Evolutionary conservation across 768 basidiomycete species (phyloP).

Genomic region (Royoungia palumana): DNA sequence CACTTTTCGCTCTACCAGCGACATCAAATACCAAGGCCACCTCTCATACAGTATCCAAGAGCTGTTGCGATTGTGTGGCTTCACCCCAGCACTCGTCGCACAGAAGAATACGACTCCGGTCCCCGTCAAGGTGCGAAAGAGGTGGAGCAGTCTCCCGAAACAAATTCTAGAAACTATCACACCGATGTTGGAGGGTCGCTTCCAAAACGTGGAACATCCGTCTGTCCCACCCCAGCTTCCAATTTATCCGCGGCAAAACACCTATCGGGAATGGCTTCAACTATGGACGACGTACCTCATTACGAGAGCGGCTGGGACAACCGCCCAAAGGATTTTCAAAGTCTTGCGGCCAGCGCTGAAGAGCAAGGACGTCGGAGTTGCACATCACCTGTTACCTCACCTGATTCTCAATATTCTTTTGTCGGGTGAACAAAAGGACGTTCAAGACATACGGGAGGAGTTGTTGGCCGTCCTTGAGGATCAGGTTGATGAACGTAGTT

Average conservation of each 20-base stretch:
- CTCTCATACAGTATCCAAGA: conserved; percentile 93
- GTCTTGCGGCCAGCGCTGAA: conserved; percentile 76
- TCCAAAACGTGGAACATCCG: conserved; percentile 46
- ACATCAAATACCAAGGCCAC: conserved; percentile 85
- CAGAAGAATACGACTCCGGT: conserved; percentile 48
- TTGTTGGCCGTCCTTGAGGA: conserved; percentile 81
- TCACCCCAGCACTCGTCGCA: conserved; percentile 70
- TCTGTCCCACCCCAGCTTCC: conserved; percentile 53
- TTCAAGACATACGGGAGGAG: conserved; percentile 66
- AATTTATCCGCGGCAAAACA: conserved; percentile 70
- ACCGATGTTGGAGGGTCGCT: conserved; percentile 74
- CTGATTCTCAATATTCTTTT: conserved; percentile 83
- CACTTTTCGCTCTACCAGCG: conserved; percentile 90
- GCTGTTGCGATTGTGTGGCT: conserved; percentile 81
- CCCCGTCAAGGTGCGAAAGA: conserved; percentile 60
- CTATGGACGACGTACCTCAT: conserved; percentile 84
- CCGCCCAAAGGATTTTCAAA: conserved; percentile 68
- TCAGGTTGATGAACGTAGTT: conserved; percentile 65
- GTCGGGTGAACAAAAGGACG: conserved; percentile 63
- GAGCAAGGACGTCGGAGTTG: conserved; percentile 92
- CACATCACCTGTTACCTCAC: conserved; percentile 87
- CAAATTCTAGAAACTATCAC: conserved; percentile 83
- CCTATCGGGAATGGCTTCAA: conserved; percentile 97
- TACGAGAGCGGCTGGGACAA: conserved; percentile 50
- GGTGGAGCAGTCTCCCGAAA: conserved; percentile 80